A percentile compares a stretch with the other conserved stretches of the same genome.
These are phyloP conservation scores for Polyporus tsugae DNA, from an alignment of 1,284 basidiomycete genomes.

Conservation along the genomic window DNA sequence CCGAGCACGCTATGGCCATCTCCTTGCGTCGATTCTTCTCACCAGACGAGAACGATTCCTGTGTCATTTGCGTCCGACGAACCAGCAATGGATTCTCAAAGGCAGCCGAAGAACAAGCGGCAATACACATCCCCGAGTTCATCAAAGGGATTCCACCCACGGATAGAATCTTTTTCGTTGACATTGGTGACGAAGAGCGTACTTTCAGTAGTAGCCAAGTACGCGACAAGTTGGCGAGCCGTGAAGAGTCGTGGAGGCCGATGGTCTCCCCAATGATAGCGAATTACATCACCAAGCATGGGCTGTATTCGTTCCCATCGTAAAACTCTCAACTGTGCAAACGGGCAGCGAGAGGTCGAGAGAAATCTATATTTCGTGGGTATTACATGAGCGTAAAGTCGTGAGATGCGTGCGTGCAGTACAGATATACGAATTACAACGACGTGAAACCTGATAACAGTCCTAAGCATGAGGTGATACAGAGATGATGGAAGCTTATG, in stretches of 20 bases:
- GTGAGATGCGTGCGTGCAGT: conserved; percentile 3
- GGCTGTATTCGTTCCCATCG: conserved; percentile 52
- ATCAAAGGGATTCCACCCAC: conserved; percentile 60
- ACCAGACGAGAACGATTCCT: conserved; percentile 64
- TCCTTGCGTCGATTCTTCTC: conserved; percentile 73
- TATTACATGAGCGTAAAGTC: conserved; percentile 5
- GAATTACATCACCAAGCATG: conserved; percentile 57
- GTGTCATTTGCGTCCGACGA: conserved; percentile 78
- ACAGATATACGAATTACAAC: conserved; percentile 13
- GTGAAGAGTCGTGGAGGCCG: conserved; percentile 46
- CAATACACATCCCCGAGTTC: conserved; percentile 43
- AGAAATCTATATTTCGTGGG: conserved; percentile 5
- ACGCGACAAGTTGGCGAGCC: conserved; percentile 55
- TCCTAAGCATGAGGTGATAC: conserved; percentile 10
- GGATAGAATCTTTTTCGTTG: conserved; percentile 63
- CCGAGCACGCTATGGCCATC: conserved; percentile 58
- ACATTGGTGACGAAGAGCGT: conserved; percentile 64
- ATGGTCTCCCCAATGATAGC: conserved; percentile 54
- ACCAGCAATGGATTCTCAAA: conserved; percentile 31
- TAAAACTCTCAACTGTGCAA: no score
- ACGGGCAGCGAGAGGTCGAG: neutral
- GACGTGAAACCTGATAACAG: conserved; percentile 7
- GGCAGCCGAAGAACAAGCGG: conserved; percentile 40
- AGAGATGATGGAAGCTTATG: conserved; percentile 36
- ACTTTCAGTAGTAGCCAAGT: conserved; percentile 80